These are phyloP conservation scores for Monosporascus sp. DNA, from an alignment of 2,329 filamentous ascomycete species.

Conservation along the genomic window DNA sequence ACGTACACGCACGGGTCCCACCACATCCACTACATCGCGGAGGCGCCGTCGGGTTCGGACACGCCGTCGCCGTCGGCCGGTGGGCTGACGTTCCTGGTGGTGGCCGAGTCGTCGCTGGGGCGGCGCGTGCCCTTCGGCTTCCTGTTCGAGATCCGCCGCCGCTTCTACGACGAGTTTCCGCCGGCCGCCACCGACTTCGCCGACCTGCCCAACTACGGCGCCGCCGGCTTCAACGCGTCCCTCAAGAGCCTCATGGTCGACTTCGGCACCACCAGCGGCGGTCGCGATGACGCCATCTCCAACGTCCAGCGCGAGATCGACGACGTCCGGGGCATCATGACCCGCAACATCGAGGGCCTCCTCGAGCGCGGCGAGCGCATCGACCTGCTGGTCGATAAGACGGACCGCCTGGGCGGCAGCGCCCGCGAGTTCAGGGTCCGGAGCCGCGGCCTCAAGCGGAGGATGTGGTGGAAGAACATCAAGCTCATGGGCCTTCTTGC, in stretches of 20 bases:
- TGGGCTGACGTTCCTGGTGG: slow-evolving; percentile 85
- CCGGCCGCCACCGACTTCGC: slow-evolving; percentile 65
- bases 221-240: slow-evolving; percentile 77
- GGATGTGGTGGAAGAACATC: slow-evolving; percentile 99
- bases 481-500: slow-evolving; percentile 80
- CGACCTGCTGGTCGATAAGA: slow-evolving; percentile 93
- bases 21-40: slow-evolving; percentile 93
- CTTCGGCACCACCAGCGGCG: slow-evolving; percentile 72
- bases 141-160: slow-evolving; percentile 83
- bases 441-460: slow-evolving; percentile 77
- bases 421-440: slow-evolving; percentile 87
- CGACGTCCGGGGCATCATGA: slow-evolving; percentile 89
- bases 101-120: slow-evolving; percentile 75
- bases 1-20: slow-evolving; percentile 90
- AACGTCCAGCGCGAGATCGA: slow-evolving; percentile 89
- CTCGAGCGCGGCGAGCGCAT: slow-evolving; percentile 89
- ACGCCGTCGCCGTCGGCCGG: slow-evolving; percentile 70
- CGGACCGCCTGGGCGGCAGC: slow-evolving; percentile 81
- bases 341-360: slow-evolving; percentile 86
- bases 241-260: slow-evolving; percentile 75
- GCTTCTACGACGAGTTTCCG: slow-evolving; percentile 71
- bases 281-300: slow-evolving; percentile 73
- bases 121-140: slow-evolving; percentile 90
- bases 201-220: slow-evolving; percentile 81
- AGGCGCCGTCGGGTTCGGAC: slow-evolving; percentile 72